Evolutionary conservation across 2,329 filamentous ascomycete species (phyloP), one percentile per base, ranked within the genome.

Genomic region (Chrysoporthe puriensis): DNA sequence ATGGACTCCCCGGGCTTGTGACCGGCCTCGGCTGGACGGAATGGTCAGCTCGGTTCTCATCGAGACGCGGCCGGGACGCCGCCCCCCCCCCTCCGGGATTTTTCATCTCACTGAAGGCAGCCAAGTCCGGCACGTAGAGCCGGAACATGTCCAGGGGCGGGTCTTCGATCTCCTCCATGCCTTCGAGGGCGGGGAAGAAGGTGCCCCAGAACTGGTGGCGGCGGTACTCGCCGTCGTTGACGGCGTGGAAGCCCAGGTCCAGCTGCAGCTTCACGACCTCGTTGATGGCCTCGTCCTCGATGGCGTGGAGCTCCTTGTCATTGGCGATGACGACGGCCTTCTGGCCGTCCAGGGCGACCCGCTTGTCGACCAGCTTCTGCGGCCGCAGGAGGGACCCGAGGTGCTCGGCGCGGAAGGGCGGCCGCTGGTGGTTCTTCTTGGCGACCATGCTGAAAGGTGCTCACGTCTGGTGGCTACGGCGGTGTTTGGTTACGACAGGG

Each of bases 381-480:
- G 91, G 90, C n/a, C 91, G 88, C 56, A 93, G 85, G 43, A 93
- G 83, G 16, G 90, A 92, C 73, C 91, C 91, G 73, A 92, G 83
- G 73, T 93, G 91, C 83, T 93, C 91, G 62, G 91, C 91, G 73
- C 91, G 85, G 82, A 92, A 93, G 43, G 91, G 91, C 26, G 81
- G 81, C 3, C 73, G 70, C 52, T 74, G 73, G 59, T 71, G 70
- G 36, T 70, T 73, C 59, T 67, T 70, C 54, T 60, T 62, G 43
- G 36, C 36, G 40, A 64, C 66, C 66, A 67, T 67, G 42, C n/a
- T 56, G 54, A 18, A 21, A 32, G 13, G 36, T 6, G 43, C 26
- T 3, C 26, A 21, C 6, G 18, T 16, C 16, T 40, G 13, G 26
- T 34, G 21, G 32, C 26, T 44, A 21, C 18, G 9, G 34, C 14